A percentile compares a stretch with the other conserved stretches of the same genome.
Conservation (phyloP, 1,284 basidiomycete genomes). For the Austroboletus niveus region DNA sequence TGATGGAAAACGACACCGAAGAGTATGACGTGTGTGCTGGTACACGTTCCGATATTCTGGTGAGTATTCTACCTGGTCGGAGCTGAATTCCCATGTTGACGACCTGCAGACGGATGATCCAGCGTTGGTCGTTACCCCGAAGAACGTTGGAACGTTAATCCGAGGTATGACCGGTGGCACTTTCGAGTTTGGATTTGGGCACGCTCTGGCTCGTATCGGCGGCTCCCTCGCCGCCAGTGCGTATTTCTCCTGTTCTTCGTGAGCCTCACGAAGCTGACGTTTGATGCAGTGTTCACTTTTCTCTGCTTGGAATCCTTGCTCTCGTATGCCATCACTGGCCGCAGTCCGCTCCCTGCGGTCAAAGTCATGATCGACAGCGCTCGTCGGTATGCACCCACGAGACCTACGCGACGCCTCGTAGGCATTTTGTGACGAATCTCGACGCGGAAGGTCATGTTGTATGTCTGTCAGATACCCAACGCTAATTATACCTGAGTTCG, state of each 20-base stretch:
- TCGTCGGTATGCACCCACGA: neutral
- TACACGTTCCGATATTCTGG: too few relatives aligned
- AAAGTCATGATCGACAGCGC: neutral
- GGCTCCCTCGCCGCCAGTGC: conserved; percentile 16
- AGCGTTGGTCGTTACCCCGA: too few relatives aligned
- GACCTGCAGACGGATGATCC: too few relatives aligned
- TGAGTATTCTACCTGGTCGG: too few relatives aligned
- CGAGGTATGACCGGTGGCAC: neutral
- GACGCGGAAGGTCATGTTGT: too few relatives aligned
- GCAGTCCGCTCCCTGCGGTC: neutral
- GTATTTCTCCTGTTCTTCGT: conserved; percentile 4
- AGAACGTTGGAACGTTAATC: too few relatives aligned
- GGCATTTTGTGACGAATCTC: too few relatives aligned
- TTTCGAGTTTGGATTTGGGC: conserved; percentile 1
- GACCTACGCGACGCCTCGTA: neutral
- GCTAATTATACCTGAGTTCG: too few relatives aligned
- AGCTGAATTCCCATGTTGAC: too few relatives aligned
- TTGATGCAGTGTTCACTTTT: conserved; percentile 11
- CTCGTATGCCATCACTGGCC: conserved; percentile 12
- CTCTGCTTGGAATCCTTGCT: conserved; percentile 16
- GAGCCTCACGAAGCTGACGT: neutral
- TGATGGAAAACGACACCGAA: too few relatives aligned
- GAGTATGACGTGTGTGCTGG: too few relatives aligned
- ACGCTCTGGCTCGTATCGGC: conserved; percentile 10
- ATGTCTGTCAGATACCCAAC: too few relatives aligned